Conservation (phyloP, 2,329 filamentous ascomycete species). For the Alternaria sp. region DNA sequence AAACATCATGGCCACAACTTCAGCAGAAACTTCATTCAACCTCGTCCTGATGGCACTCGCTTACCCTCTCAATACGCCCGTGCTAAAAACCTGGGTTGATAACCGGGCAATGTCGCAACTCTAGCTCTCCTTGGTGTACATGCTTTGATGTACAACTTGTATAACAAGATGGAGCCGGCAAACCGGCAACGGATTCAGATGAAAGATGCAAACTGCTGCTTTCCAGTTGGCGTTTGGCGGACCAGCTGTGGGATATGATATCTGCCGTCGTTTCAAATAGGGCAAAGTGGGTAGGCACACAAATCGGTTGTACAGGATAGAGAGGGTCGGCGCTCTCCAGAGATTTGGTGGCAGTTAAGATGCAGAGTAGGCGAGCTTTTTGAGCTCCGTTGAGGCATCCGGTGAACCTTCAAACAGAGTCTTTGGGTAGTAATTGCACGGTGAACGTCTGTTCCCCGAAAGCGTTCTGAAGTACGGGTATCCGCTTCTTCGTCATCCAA, state of each 20-base stretch:
- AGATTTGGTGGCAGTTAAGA: background rate
- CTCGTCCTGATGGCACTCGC: background rate
- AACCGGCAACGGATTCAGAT: background rate
- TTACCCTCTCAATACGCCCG: background rate
- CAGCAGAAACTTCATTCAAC: background rate
- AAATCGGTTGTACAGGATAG: background rate
- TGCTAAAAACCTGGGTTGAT: background rate
- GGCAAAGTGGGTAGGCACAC: background rate
- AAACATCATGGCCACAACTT: background rate
- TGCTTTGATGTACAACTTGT: background rate
- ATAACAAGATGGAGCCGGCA: background rate
- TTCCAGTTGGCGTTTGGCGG: background rate
- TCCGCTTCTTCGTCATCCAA: slow-evolving; percentile 32
- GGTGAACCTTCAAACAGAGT: slow-evolving; percentile 8
- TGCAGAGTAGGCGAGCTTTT: background rate
- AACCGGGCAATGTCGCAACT: background rate
- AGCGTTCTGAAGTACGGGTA: slow-evolving; percentile 24
- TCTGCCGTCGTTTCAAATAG: background rate
- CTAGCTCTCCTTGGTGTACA: background rate
- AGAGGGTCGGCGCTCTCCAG: background rate
- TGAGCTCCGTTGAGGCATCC: background rate
- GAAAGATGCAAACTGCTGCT: background rate
- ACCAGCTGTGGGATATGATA: background rate
- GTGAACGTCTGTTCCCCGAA: slow-evolving; percentile 33
- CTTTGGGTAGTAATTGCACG: slow-evolving; percentile 13